Evolutionary conservation across 179 eudicot genomes (phyloP).

Genomic region (Carnegiea gigantea): DNA sequence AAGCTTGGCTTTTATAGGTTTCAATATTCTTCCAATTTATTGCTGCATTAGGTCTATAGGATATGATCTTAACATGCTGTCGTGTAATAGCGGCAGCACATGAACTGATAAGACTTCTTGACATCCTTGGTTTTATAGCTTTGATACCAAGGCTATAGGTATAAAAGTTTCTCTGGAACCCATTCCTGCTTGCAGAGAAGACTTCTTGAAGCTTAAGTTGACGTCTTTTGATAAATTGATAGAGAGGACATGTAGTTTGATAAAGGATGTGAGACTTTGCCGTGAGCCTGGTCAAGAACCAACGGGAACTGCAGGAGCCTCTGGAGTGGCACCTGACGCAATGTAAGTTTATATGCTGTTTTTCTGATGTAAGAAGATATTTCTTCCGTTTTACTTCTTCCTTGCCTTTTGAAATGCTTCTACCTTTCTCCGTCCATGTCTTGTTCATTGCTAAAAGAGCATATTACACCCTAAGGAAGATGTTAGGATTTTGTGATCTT

Average conservation of each 20-base stretch:
- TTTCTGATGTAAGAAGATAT: background rate
- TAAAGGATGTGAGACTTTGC: conserved; percentile 78
- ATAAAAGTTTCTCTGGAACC: conserved; percentile 59
- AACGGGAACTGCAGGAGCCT: conserved; percentile 45
- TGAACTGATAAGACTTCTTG: conserved; percentile 26
- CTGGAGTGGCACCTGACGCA: conserved; percentile 98
- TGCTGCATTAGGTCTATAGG: conserved; percentile 2
- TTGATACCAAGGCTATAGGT: conserved; percentile 27
- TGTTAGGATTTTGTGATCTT: background rate
- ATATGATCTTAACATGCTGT: conserved; percentile 8
- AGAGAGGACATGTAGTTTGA: conserved; percentile 80
- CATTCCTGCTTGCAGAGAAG: conserved; percentile 87
- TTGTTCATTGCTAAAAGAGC: background rate
- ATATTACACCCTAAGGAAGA: background rate
- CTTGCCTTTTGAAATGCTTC: background rate
- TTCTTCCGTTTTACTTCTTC: background rate
- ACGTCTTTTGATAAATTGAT: conserved; percentile 87
- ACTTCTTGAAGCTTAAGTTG: conserved; percentile 73
- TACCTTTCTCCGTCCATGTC: no score
- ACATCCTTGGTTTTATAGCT: no score
- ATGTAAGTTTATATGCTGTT: conserved; percentile 50
- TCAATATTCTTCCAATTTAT: background rate
- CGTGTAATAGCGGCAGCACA: conserved; percentile 33
- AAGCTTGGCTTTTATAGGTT: background rate
- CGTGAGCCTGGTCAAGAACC: conserved; percentile 69